phyloP scores from a whole-genome alignment of 352 stramenopile species.

The Bremia lactucae region DNA sequence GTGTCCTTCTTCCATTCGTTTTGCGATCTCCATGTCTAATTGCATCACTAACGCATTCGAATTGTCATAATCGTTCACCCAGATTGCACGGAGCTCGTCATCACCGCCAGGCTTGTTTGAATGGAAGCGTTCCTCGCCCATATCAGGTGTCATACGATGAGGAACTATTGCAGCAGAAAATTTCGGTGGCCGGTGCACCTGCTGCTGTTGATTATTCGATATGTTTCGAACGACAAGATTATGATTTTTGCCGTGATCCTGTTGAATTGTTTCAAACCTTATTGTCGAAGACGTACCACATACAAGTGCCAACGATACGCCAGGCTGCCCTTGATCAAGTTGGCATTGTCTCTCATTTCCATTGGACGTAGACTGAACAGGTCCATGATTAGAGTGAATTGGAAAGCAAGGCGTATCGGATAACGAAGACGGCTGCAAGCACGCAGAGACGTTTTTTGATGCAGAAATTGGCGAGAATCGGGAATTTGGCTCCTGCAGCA shows the following conservation, averaged over 20 bases:
- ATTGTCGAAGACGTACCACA: neutral
- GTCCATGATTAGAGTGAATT: conserved; percentile 1
- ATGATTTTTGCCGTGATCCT: conserved; percentile 12
- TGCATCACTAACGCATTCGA: conserved; percentile 25
- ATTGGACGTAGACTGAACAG: conserved; percentile 2
- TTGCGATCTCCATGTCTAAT: conserved; percentile 17
- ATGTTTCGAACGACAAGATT: conserved; percentile 16
- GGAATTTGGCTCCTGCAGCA: conserved; percentile 3
- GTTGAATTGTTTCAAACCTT: conserved; percentile 18
- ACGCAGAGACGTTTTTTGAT: conserved; percentile 5
- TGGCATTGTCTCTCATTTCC: conserved; percentile 3
- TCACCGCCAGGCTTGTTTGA: conserved; percentile 14
- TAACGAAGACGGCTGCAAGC: conserved; percentile 8
- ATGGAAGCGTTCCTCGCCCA: conserved; percentile 6
- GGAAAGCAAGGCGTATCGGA: conserved; percentile 2
- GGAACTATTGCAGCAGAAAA: conserved; percentile 15
- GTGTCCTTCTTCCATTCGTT: conserved; percentile 21
- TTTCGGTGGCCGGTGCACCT: conserved; percentile 6
- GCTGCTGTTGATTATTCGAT: conserved; percentile 12
- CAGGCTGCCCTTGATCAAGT: conserved; percentile 8
- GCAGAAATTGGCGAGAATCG: conserved; percentile 8
- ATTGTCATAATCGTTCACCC: conserved; percentile 29
- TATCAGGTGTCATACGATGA: conserved; percentile 2
- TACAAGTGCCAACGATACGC: neutral
- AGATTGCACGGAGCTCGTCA: conserved; percentile 24